Evolutionary conservation across 2,329 filamentous ascomycete genomes (phyloP).

Genomic region (Aspergillus eucalypticola): DNA sequence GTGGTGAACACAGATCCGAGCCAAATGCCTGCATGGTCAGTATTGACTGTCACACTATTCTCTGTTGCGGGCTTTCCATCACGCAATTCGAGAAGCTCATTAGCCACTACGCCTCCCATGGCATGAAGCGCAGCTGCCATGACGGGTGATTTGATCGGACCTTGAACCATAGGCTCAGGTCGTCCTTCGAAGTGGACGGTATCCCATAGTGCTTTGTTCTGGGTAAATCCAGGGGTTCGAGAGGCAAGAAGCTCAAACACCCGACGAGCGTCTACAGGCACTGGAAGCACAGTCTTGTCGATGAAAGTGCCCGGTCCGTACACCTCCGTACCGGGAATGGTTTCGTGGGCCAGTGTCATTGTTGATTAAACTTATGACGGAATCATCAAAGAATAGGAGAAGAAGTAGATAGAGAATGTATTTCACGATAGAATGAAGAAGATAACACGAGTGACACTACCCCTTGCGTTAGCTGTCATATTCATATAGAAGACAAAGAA

Average conservation of each 20-base stretch:
- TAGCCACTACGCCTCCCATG: slow-evolving; percentile 47
- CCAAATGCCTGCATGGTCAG: slow-evolving; percentile 51
- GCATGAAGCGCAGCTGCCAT: slow-evolving; percentile 46
- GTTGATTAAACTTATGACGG: not conserved
- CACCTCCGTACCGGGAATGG: slow-evolving; percentile 21
- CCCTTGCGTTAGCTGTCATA: not conserved
- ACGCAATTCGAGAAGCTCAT: slow-evolving; percentile 39
- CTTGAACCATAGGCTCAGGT: slow-evolving; percentile 43
- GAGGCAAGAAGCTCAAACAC: slow-evolving; percentile 42
- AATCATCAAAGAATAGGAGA: not conserved
- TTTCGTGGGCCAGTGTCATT: slow-evolving; percentile 14
- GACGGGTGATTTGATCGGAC: slow-evolving; percentile 48
- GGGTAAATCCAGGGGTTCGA: slow-evolving; percentile 44
- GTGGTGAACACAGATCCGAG: slow-evolving; percentile 44
- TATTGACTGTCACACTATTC: slow-evolving; percentile 45
- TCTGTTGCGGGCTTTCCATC: slow-evolving; percentile 17
- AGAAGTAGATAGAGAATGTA: too few relatives aligned
- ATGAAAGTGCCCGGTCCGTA: slow-evolving; percentile 47
- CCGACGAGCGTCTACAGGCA: slow-evolving; percentile 39
- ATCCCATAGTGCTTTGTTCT: slow-evolving; percentile 28
- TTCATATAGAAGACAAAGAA: not conserved
- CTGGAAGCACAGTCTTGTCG: slow-evolving; percentile 40
- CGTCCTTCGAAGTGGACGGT: slow-evolving; percentile 44
- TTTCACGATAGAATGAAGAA: not conserved
- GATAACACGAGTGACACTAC: not conserved